These are phyloP conservation scores for Fusarium heterosporum DNA, from an alignment of 2,329 filamentous ascomycete genomes.

Conservation along the genomic window DNA sequence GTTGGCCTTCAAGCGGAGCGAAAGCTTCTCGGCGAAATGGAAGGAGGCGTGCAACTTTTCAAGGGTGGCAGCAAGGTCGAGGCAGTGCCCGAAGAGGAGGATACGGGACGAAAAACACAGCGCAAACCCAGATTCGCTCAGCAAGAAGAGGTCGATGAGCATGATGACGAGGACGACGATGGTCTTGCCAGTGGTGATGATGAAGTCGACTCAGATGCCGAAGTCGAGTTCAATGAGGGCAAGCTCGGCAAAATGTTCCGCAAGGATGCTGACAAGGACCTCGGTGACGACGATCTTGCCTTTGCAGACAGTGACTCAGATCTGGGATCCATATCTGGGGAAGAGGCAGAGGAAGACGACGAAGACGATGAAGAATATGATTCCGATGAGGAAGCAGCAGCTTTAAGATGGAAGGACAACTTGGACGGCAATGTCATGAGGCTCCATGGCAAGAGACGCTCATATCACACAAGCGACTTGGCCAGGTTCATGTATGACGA, in stretches of 20 bases:
- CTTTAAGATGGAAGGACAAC: slow-evolving; percentile 88
- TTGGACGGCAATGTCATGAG: slow-evolving; percentile 79
- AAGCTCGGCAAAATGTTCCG: slow-evolving; percentile 72
- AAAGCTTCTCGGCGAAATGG: slow-evolving; percentile 82
- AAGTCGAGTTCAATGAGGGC: slow-evolving; percentile 68
- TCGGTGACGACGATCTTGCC: slow-evolving; percentile 76
- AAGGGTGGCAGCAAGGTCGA: slow-evolving; percentile 78
- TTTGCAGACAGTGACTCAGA: slow-evolving; percentile 99
- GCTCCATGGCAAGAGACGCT: slow-evolving; percentile 75
- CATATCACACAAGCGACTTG: slow-evolving; percentile 84
- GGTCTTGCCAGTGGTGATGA: slow-evolving; percentile 67
- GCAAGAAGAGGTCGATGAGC: slow-evolving; percentile 68
- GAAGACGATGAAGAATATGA: slow-evolving; percentile 68
- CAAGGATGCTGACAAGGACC: slow-evolving; percentile 63
- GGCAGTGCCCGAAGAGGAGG: slow-evolving; percentile 63
- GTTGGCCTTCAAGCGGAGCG: slow-evolving; percentile 88
- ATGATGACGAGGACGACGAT: slow-evolving; percentile 64
- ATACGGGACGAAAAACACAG: slow-evolving; percentile 71
- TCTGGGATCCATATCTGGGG: slow-evolving; percentile 82
- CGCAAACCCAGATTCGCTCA: slow-evolving; percentile 69
- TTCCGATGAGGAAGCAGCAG: slow-evolving; percentile 77
- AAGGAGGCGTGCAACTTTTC: slow-evolving; percentile 88
- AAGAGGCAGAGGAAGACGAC: slow-evolving; percentile 59
- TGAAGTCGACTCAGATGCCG: slow-evolving; percentile 63
- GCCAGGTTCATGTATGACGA: slow-evolving; percentile 91